Evolutionary conservation across 2,329 filamentous ascomycete genomes (phyloP), one percentile per base, ranked within the genome.

Genomic region (Penicillium crustosum): DNA sequence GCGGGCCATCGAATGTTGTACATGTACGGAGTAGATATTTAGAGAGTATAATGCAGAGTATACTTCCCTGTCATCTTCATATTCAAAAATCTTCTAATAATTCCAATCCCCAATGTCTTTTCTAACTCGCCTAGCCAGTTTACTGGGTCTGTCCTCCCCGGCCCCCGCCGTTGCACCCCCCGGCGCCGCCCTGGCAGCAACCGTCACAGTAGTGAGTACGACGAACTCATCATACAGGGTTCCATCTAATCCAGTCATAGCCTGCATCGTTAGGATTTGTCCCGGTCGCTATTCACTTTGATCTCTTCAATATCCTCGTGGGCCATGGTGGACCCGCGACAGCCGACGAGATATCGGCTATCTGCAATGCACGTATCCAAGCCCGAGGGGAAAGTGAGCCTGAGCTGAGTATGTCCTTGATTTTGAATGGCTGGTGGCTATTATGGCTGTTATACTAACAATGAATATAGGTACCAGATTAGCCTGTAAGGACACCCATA

Each of bases 261-360:
- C 59, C 69, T 1, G 71, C 73, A 13, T 69, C 72, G 0, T 53
- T 76, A n/a, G 74, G 72, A 1, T 76, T 76, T 36, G 65, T 76
- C 2, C 73, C 74, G 2, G 71, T 76, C 21, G 74, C 74, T 0
- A 61, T 73, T 15, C 68, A 73, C 35, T 75, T 76, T 55, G 55
- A 70, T 43, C 61, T 76, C 12, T 75, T 76, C 48, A 55, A 62
- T 19, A 62, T 65, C 23, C 52, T 76, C 1, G 68, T 69, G 7
- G 53, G 45, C 8, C 61, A 70, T 31, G 66, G 65, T 3, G 60
- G 62, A 17, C 63, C 68, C 2, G 68, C 66, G 6, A 72, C 62
- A 6, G 66, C 67, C 9, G 58, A 70, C 31, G 66, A 73, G 15
- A 61, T 75, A 6, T 64, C 68, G 8, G 58, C 61, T 10, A 59